These are phyloP conservation scores for Wickerhamiella occidentalis DNA, from an alignment of 805 yeast species.

Conservation along the genomic window DNA sequence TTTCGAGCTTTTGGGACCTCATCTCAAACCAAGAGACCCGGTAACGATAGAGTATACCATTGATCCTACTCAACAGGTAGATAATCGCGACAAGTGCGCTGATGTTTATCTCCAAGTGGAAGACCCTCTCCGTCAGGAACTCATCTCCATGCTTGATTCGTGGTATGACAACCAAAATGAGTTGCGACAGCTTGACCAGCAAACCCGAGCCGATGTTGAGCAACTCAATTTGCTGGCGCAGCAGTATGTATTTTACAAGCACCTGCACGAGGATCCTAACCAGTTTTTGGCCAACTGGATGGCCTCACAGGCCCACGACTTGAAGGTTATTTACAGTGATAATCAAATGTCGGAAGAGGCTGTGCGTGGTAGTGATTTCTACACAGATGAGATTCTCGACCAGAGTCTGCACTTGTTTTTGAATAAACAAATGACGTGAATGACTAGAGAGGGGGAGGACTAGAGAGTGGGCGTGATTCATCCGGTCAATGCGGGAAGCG, in stretches of 20 bases:
- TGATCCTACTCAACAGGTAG: slow-evolving; percentile 62
- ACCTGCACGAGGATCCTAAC: slow-evolving; percentile 65
- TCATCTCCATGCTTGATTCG: slow-evolving; percentile 30
- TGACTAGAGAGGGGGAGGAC: no score
- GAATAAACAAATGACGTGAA: slow-evolving; percentile 26
- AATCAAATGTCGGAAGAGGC: slow-evolving; percentile 81
- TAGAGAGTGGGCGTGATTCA: no score
- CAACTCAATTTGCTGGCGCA: slow-evolving; percentile 40
- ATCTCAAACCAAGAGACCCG: slow-evolving; percentile 69
- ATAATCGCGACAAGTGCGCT: slow-evolving; percentile 60
- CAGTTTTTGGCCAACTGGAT: slow-evolving; percentile 60
- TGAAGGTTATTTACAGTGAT: slow-evolving; percentile 79
- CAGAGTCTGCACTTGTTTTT: slow-evolving; percentile 70
- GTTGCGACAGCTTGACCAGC: slow-evolving; percentile 34
- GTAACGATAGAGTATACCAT: slow-evolving; percentile 63
- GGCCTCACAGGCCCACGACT: slow-evolving; percentile 68
- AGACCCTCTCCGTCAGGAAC: slow-evolving; percentile 28
- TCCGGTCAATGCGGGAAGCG: no score
- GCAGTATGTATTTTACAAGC: slow-evolving; percentile 67
- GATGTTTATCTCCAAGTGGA: slow-evolving; percentile 56
- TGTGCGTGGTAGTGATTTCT: slow-evolving; percentile 74
- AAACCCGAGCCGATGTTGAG: slow-evolving; percentile 38
- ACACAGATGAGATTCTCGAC: slow-evolving; percentile 61
- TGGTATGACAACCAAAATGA: slow-evolving; percentile 33
- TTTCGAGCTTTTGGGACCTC: slow-evolving; percentile 53